A percentile compares a stretch with the other conserved stretches of the same genome.
These are phyloP conservation scores for Boletellus ananiceps DNA, from an alignment of 768 basidiomycete genomes.

Conservation along the genomic window DNA sequence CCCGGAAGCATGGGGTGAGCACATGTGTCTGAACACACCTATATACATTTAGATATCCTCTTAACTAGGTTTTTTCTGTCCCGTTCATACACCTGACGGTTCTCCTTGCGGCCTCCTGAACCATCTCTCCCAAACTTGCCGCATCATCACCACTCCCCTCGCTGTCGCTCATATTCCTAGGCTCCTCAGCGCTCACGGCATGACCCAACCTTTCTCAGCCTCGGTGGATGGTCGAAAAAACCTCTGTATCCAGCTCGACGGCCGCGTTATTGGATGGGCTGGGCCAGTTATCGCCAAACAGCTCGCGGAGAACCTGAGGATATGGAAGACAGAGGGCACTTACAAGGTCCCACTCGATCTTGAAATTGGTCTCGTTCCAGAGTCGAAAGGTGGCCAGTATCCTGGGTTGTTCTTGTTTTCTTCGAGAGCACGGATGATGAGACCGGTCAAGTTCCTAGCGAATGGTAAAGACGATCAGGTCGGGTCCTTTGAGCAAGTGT, in stretches of 20 bases:
- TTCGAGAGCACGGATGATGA: conserved; percentile 89
- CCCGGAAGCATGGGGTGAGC: conserved; percentile 94
- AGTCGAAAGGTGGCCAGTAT: conserved; percentile 91
- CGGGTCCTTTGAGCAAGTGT: conserved; percentile 97
- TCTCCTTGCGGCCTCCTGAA: conserved; percentile 96
- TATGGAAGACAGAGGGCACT: conserved; percentile 90
- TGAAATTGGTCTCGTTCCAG: conserved; percentile 89
- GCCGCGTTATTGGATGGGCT: conserved; percentile 92
- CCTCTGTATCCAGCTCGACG: conserved; percentile 92
- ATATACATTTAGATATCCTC: conserved; percentile 7
- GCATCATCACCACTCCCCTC: conserved; percentile 77
- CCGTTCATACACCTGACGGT: conserved; percentile 98
- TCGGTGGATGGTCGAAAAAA: conserved; percentile 78
- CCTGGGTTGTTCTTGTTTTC: conserved; percentile 94
- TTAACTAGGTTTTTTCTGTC: conserved; percentile 83
- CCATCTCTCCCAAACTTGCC: conserved; percentile 91
- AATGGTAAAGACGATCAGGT: conserved; percentile 88
- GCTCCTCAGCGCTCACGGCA: conserved; percentile 82
- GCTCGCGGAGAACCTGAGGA: conserved; percentile 79
- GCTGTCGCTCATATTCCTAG: conserved; percentile 73
- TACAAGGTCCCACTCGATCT: conserved; percentile 85
- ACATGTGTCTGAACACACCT: background rate
- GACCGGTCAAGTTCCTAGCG: conserved; percentile 86
- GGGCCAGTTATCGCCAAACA: conserved; percentile 64
- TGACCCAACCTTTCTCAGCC: conserved; percentile 85